A percentile compares a stretch with the other conserved stretches of the same genome.
phyloP scores from a whole-genome alignment of 2,329 filamentous ascomycete species.

The Penicillium fuscoglaucum region DNA sequence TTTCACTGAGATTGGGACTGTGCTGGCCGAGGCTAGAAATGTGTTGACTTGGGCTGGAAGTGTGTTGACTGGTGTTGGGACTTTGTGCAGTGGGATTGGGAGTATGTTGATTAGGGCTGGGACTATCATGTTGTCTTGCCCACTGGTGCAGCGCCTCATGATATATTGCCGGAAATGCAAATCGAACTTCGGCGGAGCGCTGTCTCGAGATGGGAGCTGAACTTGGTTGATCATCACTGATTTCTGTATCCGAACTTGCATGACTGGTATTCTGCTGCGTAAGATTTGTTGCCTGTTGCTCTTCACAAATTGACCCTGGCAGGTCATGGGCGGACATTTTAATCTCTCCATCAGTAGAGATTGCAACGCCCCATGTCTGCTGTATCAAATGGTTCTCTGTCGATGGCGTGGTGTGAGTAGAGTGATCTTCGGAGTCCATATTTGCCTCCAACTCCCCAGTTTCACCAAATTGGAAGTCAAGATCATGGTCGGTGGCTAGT shows the following conservation, averaged over 20 bases:
- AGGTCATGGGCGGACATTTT: background rate
- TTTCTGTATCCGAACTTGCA: background rate
- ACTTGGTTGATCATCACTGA: background rate
- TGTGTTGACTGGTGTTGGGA: background rate
- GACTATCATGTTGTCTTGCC: background rate
- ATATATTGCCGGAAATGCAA: conserved; percentile 24
- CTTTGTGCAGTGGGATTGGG: background rate
- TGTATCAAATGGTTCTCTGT: background rate
- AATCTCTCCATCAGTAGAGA: background rate
- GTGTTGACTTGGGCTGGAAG: background rate
- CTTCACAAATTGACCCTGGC: background rate
- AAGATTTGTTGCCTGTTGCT: background rate
- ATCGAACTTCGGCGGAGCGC: conserved; percentile 15
- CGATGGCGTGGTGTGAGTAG: background rate
- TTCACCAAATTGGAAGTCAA: background rate
- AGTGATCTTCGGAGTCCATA: background rate
- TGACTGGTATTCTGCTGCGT: background rate
- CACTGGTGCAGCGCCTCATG: conserved; percentile 22
- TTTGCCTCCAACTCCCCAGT: background rate
- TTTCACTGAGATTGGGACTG: background rate
- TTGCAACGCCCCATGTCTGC: background rate
- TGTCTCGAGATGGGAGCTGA: conserved; percentile 1
- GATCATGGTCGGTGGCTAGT: too few relatives aligned
- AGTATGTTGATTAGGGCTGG: background rate
- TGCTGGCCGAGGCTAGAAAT: background rate